A percentile compares a stretch with the other conserved stretches of the same genome.
Evolutionary conservation across 2,329 filamentous ascomycete genomes (phyloP).

Genomic region (Onygenales sp.): DNA sequence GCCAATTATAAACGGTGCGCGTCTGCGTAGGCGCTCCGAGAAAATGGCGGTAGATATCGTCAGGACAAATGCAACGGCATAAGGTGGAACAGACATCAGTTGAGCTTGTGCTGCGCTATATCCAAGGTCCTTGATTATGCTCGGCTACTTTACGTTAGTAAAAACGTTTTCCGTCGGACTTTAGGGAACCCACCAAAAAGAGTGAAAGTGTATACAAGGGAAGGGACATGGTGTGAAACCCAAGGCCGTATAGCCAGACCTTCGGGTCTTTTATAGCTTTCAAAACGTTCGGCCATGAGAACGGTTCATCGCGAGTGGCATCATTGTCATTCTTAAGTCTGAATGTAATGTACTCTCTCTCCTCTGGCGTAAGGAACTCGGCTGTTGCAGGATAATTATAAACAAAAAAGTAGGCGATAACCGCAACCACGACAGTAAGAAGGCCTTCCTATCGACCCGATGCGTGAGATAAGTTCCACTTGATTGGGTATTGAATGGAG

Average conservation of each 20-base stretch:
- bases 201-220: conserved; percentile 35
- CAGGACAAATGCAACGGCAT: conserved; percentile 52
- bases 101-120: conserved; percentile 34
- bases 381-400: conserved; percentile 35
- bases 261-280: conserved; percentile 58
- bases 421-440: conserved; percentile 50
- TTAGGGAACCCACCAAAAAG: conserved; percentile 21
- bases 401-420: conserved; percentile 30
- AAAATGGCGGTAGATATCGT: conserved; percentile 51
- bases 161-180: background rate
- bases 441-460: conserved; percentile 50
- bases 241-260: conserved; percentile 62
- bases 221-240: conserved; percentile 64
- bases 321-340: conserved; percentile 61
- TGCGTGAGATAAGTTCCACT: background rate
- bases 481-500: background rate
- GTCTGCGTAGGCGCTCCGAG: conserved; percentile 48
- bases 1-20: conserved; percentile 55
- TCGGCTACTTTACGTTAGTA: conserved; percentile 18
- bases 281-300: conserved; percentile 57
- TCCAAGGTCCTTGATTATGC: conserved; percentile 35
- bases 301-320: conserved; percentile 57
- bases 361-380: conserved; percentile 35
- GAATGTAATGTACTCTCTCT: conserved; percentile 49
- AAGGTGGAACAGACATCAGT: conserved; percentile 55